Evolutionary conservation across 306 rosid genomes (phyloP).

Genomic region (Lathyrus sativus): DNA sequence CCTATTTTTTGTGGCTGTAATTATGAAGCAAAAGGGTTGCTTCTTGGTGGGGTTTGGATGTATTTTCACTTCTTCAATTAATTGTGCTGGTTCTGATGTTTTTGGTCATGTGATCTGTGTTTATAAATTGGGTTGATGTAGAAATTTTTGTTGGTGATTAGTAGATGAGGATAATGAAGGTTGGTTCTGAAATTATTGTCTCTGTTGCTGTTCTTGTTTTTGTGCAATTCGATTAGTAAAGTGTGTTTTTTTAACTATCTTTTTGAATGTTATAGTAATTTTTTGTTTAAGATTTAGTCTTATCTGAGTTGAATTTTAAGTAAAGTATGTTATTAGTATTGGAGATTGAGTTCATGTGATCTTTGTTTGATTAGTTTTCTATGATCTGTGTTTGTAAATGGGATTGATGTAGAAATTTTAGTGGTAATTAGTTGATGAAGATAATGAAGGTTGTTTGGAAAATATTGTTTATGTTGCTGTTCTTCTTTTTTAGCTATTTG

Average conservation of each 20-base stretch:
- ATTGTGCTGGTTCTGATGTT: conserved; percentile 13
- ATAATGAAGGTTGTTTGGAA: neutral
- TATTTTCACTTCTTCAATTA: conserved; percentile 18
- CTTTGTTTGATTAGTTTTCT: neutral
- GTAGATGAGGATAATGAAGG: conserved; percentile 1
- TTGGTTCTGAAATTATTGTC: neutral
- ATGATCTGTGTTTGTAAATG: conserved; percentile 3
- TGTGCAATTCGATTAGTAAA: neutral
- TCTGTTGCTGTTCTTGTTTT: conserved; percentile 3
- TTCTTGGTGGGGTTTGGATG: neutral
- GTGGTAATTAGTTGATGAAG: conserved; percentile 7
- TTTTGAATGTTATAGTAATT: neutral
- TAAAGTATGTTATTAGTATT: neutral
- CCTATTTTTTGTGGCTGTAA: conserved; percentile 1
- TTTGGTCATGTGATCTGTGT: conserved; percentile 13
- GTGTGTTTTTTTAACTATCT: neutral
- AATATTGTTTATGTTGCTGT: conserved; percentile 2
- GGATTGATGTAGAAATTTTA: conserved; percentile 14
- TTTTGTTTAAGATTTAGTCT: neutral
- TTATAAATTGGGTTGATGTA: conserved; percentile 16
- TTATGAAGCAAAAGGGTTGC: conserved; percentile 2
- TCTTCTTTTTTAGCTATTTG: neutral
- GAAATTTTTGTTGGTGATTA: conserved; percentile 15
- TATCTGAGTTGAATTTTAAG: conserved; percentile 5
- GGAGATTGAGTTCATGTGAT: neutral